phyloP scores from a whole-genome alignment of 2,329 filamentous ascomycete genomes.

The Fusarium solani-melongenae region DNA sequence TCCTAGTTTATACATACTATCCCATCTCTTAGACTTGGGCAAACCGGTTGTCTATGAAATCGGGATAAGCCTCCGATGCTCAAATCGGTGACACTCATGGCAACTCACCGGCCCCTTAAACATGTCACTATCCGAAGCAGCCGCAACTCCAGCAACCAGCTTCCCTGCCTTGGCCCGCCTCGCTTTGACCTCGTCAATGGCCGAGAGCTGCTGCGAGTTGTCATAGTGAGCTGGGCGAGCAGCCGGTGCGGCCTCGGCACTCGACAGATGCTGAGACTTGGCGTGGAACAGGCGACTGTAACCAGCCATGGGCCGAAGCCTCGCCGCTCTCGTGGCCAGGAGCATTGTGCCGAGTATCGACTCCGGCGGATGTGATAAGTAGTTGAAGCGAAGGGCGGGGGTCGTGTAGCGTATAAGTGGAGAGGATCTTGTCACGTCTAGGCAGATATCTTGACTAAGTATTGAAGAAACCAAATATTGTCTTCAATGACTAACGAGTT shows the following conservation, averaged over 20 bases:
- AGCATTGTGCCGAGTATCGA: slow-evolving; percentile 28
- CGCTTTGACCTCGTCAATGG: slow-evolving; percentile 46
- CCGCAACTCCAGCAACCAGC: slow-evolving; percentile 80
- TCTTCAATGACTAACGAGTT: not conserved
- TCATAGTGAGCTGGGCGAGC: slow-evolving; percentile 40
- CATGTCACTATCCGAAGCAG: slow-evolving; percentile 80
- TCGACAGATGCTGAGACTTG: slow-evolving; percentile 31
- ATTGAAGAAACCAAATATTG: not conserved
- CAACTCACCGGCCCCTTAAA: slow-evolving; percentile 78
- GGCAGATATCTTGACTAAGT: not conserved
- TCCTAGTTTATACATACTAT: slow-evolving; percentile 70
- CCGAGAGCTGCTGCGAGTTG: slow-evolving; percentile 37
- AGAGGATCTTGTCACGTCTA: not conserved
- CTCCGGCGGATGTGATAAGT: not conserved
- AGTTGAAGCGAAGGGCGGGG: not conserved
- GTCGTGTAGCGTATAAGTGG: slow-evolving; percentile 20
- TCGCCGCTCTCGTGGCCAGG: slow-evolving; percentile 32
- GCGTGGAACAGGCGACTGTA: slow-evolving; percentile 31
- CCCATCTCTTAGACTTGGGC: slow-evolving; percentile 84
- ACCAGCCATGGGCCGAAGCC: slow-evolving; percentile 21
- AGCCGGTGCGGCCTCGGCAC: slow-evolving; percentile 40
- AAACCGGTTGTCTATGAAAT: slow-evolving; percentile 60
- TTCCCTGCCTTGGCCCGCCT: slow-evolving; percentile 75
- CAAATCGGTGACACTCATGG: not conserved
- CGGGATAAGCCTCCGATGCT: not conserved